A percentile compares a stretch with the other conserved stretches of the same genome.
Conservation (phyloP, 2,329 filamentous ascomycete species). For the Macroventuria anomochaeta region DNA sequence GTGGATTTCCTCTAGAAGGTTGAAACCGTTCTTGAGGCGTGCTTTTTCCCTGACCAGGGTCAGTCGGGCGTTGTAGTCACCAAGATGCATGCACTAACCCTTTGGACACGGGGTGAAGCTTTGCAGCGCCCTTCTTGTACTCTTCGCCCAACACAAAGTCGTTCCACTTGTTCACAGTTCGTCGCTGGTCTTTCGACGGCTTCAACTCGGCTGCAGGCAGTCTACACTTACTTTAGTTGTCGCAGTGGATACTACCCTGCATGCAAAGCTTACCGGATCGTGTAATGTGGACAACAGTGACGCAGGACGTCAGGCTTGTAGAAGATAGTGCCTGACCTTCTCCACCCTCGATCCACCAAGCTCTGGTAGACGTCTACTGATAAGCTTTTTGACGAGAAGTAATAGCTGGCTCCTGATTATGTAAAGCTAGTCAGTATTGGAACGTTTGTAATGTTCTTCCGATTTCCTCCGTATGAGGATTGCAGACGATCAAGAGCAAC, state of each 20-base stretch:
- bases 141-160: conserved; percentile 70
- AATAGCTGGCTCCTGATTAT: conserved; percentile 73
- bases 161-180: conserved; percentile 79
- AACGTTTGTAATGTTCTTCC: conserved; percentile 12
- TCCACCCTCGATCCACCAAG: conserved; percentile 78
- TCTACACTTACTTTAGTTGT: conserved; percentile 47
- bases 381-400: conserved; percentile 67
- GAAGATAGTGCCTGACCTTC: conserved; percentile 66
- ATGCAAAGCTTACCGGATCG: conserved; percentile 60
- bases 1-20: conserved; percentile 70
- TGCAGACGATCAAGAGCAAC: conserved; percentile 1
- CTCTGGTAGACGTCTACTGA: conserved; percentile 72
- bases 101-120: conserved; percentile 70
- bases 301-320: conserved; percentile 79
- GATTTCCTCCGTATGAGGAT: conserved; percentile 15
- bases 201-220: conserved; percentile 71
- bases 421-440: conserved; percentile 30
- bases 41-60: conserved; percentile 58
- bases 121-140: conserved; percentile 70
- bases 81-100: conserved; percentile 50
- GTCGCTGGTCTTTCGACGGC: conserved; percentile 73
- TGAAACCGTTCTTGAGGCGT: conserved; percentile 70
- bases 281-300: conserved; percentile 93
- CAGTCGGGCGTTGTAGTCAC: not conserved
- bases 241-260: not conserved